Evolutionary conservation across 2,329 filamentous ascomycete genomes (phyloP).

Genomic region (Fusarium luffae): DNA sequence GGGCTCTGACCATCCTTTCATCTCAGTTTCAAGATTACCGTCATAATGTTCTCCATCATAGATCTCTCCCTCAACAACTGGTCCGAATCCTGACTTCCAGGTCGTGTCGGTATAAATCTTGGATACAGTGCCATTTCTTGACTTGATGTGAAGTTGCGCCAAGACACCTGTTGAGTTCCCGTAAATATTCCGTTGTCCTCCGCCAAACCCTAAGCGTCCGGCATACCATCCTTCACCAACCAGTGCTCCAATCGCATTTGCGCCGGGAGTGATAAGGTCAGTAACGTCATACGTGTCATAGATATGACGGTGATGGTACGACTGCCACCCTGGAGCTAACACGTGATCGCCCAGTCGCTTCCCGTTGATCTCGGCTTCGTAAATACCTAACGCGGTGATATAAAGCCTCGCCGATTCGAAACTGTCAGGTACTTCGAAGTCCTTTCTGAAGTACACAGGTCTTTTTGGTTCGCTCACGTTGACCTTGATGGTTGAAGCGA

Average conservation of each 20-base stretch:
- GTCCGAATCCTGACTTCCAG: slow-evolving; percentile 30
- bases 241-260: slow-evolving; percentile 52
- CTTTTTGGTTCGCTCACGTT: background rate
- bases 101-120: slow-evolving; percentile 50
- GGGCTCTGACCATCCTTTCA: slow-evolving; percentile 34
- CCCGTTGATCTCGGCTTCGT: slow-evolving; percentile 61
- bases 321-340: slow-evolving; percentile 64
- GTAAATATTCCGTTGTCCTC: slow-evolving; percentile 44
- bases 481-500: background rate
- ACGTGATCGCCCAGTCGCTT: slow-evolving; percentile 44
- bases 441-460: slow-evolving; percentile 46
- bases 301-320: slow-evolving; percentile 59
- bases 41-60: slow-evolving; percentile 65
- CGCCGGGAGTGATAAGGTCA: slow-evolving; percentile 52
- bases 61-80: slow-evolving; percentile 48
- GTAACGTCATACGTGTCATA: slow-evolving; percentile 66
- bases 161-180: slow-evolving; percentile 53
- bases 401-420: slow-evolving; percentile 56
- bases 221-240: slow-evolving; percentile 63
- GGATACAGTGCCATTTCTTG: slow-evolving; percentile 20
- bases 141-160: slow-evolving; percentile 50
- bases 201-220: slow-evolving; percentile 48
- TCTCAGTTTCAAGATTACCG: slow-evolving; percentile 49
- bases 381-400: slow-evolving; percentile 59
- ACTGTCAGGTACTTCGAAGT: slow-evolving; percentile 42